These are phyloP conservation scores for Quercus tomentella DNA, from an alignment of 331 rosid species.

Conservation along the genomic window DNA sequence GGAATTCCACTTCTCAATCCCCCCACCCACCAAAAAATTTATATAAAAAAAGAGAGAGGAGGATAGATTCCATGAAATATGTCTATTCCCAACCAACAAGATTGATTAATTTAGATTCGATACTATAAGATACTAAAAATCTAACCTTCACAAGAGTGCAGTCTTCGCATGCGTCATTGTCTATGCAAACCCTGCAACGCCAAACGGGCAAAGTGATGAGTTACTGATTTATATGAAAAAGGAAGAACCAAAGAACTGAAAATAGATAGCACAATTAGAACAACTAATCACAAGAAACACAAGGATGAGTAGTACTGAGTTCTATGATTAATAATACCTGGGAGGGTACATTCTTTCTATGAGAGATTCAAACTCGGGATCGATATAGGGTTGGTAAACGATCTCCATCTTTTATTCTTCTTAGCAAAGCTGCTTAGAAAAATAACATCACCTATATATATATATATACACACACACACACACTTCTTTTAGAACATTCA, in stretches of 20 bases:
- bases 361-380: slow-evolving; percentile 66
- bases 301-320: neutral
- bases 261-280: neutral
- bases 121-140: neutral
- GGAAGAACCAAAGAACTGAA: neutral
- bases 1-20: neutral
- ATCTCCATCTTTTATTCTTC: slow-evolving; percentile 43
- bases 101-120: neutral
- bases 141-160: slow-evolving; percentile 84
- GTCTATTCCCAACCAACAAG: neutral
- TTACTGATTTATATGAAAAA: neutral
- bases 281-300: neutral
- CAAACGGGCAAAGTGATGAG: neutral
- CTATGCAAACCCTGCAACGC: slow-evolving; percentile 71
- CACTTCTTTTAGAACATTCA: neutral
- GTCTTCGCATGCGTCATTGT: slow-evolving; percentile 62
- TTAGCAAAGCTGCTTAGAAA: neutral
- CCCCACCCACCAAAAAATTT: neutral
- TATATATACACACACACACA: neutral
- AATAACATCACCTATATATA: neutral
- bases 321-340: slow-evolving; percentile 32
- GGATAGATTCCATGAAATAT: neutral
- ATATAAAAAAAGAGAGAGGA: neutral
- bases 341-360: slow-evolving; percentile 89
- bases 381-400: slow-evolving; percentile 48